phyloP scores from a whole-genome alignment of 208 protist species.

The Phytomonas francai region DNA sequence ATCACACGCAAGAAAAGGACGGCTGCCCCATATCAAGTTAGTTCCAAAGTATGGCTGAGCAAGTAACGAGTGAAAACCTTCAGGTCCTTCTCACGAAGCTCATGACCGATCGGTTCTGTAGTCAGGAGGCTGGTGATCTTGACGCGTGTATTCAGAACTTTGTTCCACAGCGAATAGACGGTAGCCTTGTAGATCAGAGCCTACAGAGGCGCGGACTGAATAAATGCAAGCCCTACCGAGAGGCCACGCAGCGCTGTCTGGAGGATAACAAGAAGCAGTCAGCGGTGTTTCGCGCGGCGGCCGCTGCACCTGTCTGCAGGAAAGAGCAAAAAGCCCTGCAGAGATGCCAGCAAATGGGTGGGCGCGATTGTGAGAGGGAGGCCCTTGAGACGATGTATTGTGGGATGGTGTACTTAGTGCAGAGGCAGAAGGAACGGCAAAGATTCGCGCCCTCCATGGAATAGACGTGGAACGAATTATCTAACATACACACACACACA shows the following conservation, averaged over 20 bases:
- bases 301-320: slow-evolving; percentile 50
- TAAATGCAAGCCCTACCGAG: slow-evolving; percentile 70
- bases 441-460: background rate
- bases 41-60: slow-evolving; percentile 30
- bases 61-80: slow-evolving; percentile 66
- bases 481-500: background rate
- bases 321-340: slow-evolving; percentile 40
- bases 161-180: slow-evolving; percentile 59
- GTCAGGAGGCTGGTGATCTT: slow-evolving; percentile 52
- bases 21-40: background rate
- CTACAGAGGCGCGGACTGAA: slow-evolving; percentile 62
- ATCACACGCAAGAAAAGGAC: no score
- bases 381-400: slow-evolving; percentile 77
- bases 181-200: slow-evolving; percentile 76
- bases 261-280: slow-evolving; percentile 76
- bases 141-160: slow-evolving; percentile 86
- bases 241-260: slow-evolving; percentile 53
- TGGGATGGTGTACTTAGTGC: slow-evolving; percentile 73
- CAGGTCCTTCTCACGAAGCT: slow-evolving; percentile 82
- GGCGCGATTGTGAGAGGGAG: slow-evolving; percentile 69
- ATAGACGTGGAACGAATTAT: background rate
- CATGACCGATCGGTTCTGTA: slow-evolving; percentile 77
- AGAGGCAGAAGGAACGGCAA: slow-evolving; percentile 41
- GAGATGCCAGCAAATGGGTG: slow-evolving; percentile 36
- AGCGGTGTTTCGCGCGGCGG: slow-evolving; percentile 60